A percentile compares a stretch with the other conserved stretches of the same genome.
phyloP scores from a whole-genome alignment of 2,329 filamentous ascomycete genomes.

The Decorospora gaudefroyi region DNA sequence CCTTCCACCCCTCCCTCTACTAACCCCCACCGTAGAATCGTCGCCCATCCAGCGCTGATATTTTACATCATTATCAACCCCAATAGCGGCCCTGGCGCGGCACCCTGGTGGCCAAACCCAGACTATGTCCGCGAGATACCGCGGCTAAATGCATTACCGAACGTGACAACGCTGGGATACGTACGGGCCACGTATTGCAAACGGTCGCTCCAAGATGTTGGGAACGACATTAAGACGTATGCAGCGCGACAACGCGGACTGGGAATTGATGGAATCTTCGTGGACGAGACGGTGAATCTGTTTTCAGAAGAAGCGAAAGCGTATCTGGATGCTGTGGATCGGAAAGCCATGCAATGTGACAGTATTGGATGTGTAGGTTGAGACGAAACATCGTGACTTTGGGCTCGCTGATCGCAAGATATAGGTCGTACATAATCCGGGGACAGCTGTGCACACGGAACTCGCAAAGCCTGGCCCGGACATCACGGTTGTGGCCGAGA shows the following conservation, averaged over 20 bases:
- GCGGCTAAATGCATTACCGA: conserved; percentile 49
- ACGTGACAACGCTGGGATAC: conserved; percentile 57
- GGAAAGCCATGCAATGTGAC: too few relatives aligned
- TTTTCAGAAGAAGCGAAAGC: conserved; percentile 20
- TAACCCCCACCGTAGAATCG: too few relatives aligned
- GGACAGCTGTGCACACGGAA: conserved; percentile 28
- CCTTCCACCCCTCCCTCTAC: not conserved
- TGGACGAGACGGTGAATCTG: conserved; percentile 55
- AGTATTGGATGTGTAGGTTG: too few relatives aligned
- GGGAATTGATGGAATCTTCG: conserved; percentile 56
- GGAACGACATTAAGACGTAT: conserved; percentile 53
- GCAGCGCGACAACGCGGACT: conserved; percentile 50
- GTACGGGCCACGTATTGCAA: conserved; percentile 56
- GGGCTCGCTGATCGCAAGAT: not conserved
- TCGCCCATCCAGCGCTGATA: conserved; percentile 46
- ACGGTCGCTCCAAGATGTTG: conserved; percentile 23
- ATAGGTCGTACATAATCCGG: conserved; percentile 40
- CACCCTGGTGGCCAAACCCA: conserved; percentile 51
- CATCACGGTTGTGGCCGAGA: conserved; percentile 35
- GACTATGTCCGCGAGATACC: conserved; percentile 54
- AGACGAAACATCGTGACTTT: not conserved
- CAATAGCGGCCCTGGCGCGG: conserved; percentile 53
- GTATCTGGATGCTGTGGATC: conserved; percentile 30
- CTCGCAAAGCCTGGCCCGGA: conserved; percentile 33
- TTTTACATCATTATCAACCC: conserved; percentile 60